Conservation (phyloP, 2,329 filamentous ascomycete species). For the Cladophialophora psammophila region DNA sequence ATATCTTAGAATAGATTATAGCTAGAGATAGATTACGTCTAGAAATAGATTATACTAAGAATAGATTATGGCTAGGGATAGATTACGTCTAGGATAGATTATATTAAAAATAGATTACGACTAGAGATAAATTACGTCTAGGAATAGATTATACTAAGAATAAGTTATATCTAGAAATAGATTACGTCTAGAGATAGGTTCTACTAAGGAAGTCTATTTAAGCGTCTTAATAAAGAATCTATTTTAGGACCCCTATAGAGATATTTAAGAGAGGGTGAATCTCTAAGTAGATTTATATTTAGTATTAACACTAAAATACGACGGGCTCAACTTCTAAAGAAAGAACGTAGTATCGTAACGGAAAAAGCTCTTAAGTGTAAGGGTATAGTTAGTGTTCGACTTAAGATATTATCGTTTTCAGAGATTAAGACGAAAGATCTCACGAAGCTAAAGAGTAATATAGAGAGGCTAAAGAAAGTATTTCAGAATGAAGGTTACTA, state of each 20-base stretch:
- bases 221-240: not conserved
- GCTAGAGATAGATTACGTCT: not conserved
- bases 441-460: not conserved
- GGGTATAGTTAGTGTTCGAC: not conserved
- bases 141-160: not conserved
- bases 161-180: not conserved
- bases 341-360: not conserved
- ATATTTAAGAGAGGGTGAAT: not conserved
- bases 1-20: not conserved
- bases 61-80: not conserved
- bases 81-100: not conserved
- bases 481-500: constrained; percentile 2
- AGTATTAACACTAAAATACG: not conserved
- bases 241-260: not conserved
- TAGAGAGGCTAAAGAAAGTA: not conserved
- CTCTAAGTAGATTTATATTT: not conserved
- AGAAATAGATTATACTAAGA: not conserved
- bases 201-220: not conserved
- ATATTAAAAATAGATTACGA: not conserved
- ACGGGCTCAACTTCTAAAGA: not conserved
- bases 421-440: not conserved
- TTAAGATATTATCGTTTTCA: not conserved
- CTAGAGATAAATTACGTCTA: not conserved
- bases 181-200: not conserved
- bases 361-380: not conserved